Evolutionary conservation across 306 rosid species (phyloP).

Genomic region (Dryas alaskensis): DNA sequence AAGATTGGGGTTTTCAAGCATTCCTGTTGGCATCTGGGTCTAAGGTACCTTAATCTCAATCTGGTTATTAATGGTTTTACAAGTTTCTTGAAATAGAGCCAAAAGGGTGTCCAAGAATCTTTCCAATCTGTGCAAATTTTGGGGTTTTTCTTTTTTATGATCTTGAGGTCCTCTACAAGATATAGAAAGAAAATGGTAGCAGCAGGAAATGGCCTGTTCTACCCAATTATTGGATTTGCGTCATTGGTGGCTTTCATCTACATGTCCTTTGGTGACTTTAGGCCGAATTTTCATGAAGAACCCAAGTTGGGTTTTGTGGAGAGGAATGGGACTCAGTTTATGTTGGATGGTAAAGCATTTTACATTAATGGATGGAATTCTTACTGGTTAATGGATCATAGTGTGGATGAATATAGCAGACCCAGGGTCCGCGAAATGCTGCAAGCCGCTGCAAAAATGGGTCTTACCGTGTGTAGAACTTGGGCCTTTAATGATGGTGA

Average conservation of each 20-base stretch:
- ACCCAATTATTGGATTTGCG: constrained; percentile 73
- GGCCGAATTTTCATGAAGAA: constrained; percentile 31
- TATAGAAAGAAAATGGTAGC: constrained; percentile 48
- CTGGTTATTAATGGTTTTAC: constrained; percentile 24
- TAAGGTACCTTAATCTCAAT: constrained; percentile 28
- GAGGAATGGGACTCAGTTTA: constrained; percentile 75
- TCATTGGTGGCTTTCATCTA: constrained; percentile 64
- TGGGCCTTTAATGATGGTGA: constrained; percentile 97
- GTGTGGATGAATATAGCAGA: constrained; percentile 56
- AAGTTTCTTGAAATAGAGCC: constrained; percentile 28
- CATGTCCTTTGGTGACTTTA: constrained; percentile 69
- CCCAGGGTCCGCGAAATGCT: constrained; percentile 65
- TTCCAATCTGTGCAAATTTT: constrained; percentile 34
- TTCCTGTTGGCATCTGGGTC: constrained; percentile 29
- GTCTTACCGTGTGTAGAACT: constrained; percentile 92
- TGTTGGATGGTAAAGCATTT: constrained; percentile 64
- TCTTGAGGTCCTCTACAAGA: neutral
- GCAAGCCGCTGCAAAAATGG: constrained; percentile 76
- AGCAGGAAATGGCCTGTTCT: constrained; percentile 57
- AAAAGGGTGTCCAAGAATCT: constrained; percentile 36
- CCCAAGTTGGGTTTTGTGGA: constrained; percentile 55
- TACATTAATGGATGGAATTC: constrained; percentile 97
- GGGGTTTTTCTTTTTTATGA: constrained; percentile 25
- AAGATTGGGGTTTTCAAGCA: constrained; percentile 25
- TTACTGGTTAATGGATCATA: constrained; percentile 87